phyloP scores from a whole-genome alignment of 2,329 filamentous ascomycete genomes.

The Teratosphaeria destructans region DNA sequence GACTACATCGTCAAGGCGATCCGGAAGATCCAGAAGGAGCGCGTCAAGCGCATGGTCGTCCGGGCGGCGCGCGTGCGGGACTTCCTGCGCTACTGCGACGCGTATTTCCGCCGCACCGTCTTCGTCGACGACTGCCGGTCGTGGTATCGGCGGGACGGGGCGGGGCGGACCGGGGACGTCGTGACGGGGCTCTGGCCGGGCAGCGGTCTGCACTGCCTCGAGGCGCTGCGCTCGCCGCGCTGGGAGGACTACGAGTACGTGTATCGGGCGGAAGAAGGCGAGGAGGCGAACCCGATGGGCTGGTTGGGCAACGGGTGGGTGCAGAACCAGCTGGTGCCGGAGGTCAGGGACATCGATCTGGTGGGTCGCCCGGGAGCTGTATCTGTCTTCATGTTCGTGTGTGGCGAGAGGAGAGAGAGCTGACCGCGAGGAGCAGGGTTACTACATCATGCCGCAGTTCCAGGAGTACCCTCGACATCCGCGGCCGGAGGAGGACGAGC shows the following conservation, averaged over 20 bases:
- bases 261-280: slow-evolving; percentile 23
- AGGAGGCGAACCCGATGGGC: slow-evolving; percentile 41
- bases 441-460: slow-evolving; percentile 33
- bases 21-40: slow-evolving; percentile 34
- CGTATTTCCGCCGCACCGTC: slow-evolving; percentile 41
- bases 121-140: slow-evolving; percentile 54
- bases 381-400: too few relatives aligned
- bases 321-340: slow-evolving; percentile 40
- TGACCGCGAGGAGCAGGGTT: slow-evolving; percentile 16
- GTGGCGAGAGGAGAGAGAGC: not conserved
- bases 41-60: slow-evolving; percentile 33
- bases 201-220: slow-evolving; percentile 51
- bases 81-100: slow-evolving; percentile 38
- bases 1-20: slow-evolving; percentile 31
- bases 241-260: slow-evolving; percentile 53
- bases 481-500: slow-evolving; percentile 30
- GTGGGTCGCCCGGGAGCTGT: not conserved
- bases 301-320: slow-evolving; percentile 64
- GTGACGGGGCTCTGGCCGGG: slow-evolving; percentile 63
- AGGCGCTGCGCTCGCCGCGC: slow-evolving; percentile 44
- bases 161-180: slow-evolving; percentile 48
- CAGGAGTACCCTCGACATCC: slow-evolving; percentile 25
- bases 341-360: slow-evolving; percentile 28
- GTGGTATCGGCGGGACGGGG: slow-evolving; percentile 52
- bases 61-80: slow-evolving; percentile 40